Evolutionary conservation across 1,284 basidiomycete species (phyloP), one percentile per base, ranked within the genome.

Genomic region (Leccinum brunneo-olivaceum): DNA sequence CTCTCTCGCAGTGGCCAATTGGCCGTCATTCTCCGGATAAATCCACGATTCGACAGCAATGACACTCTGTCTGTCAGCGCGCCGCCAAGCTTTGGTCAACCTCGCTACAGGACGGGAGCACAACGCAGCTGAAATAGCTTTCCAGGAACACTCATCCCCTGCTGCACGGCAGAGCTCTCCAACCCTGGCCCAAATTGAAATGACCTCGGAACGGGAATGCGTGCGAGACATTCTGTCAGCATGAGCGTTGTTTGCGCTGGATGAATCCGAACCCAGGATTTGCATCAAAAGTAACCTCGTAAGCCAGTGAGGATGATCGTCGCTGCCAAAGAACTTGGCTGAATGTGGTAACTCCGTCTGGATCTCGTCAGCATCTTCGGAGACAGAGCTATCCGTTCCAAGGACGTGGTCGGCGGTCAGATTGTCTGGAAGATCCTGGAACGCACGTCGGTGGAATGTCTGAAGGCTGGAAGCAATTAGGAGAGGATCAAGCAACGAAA

Each of bases 141-240:
- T 72, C 83, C 84, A 90, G 5, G 84, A 78, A 52, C 81, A 83
- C 51, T 83, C 81, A 51, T 90, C 86, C 0, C 87, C 85, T 3
- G 67, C 68, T 16, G 69, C 55, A 5, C 84, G 71, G 45, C 83
- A 83, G 32, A 80, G 56, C 53, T 90, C 87, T 2, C 79, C 87
- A 3, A 88, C 68, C 39, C 73, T 69, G 6, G 75, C 74, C 86
- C 87, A 90, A 0, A 75, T 70, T 0, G 75, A 73, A 37, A 90
- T 78, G 5, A 84, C 71, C 48, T 84, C 83, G 6, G 82, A 80
- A 11, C 86, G 71, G 0, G 79, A 74, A 55, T 84, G 81, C 5
- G 79, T 78, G 6, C 76, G 74, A 10, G 77, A 73, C 0, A 71
- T 69, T n/a, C 67, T 64, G 21, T 78, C 76, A 23, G 71, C 68